phyloP scores from a whole-genome alignment of 2,329 filamentous ascomycete genomes.

The Fonsecaea erecta region DNA sequence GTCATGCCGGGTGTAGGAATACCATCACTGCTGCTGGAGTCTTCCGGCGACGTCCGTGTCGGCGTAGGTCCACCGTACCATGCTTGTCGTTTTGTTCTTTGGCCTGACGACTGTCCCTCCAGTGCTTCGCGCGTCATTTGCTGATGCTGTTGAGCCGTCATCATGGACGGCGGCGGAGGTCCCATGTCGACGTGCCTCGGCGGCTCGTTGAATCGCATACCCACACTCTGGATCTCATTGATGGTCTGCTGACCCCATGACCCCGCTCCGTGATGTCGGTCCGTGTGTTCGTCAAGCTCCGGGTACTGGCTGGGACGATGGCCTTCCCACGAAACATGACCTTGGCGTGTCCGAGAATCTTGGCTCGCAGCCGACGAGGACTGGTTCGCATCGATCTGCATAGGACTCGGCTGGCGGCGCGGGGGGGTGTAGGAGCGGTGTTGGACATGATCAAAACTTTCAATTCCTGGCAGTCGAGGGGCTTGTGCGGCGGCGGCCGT shows the following conservation, averaged over 20 bases:
- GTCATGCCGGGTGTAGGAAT: slow-evolving; percentile 54
- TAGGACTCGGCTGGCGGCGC: slow-evolving; percentile 71
- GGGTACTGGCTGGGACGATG: slow-evolving; percentile 44
- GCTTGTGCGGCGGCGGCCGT: slow-evolving; percentile 59
- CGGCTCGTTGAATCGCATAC: slow-evolving; percentile 15
- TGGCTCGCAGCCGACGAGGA: slow-evolving; percentile 42
- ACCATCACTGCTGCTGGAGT: slow-evolving; percentile 55
- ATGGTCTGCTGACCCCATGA: slow-evolving; percentile 53
- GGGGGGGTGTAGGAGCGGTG: slow-evolving; percentile 61
- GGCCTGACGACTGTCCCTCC: slow-evolving; percentile 22
- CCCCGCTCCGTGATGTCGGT: slow-evolving; percentile 47
- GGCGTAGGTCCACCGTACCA: slow-evolving; percentile 44
- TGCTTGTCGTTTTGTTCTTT: slow-evolving; percentile 41
- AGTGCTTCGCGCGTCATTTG: slow-evolving; percentile 34
- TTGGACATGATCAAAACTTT: slow-evolving; percentile 82
- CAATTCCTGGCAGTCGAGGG: slow-evolving; percentile 81
- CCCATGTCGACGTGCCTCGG: slow-evolving; percentile 27
- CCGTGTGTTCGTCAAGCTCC: slow-evolving; percentile 38
- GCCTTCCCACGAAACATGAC: slow-evolving; percentile 54
- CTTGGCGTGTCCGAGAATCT: slow-evolving; percentile 47
- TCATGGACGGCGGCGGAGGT: slow-evolving; percentile 27
- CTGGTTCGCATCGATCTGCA: slow-evolving; percentile 69
- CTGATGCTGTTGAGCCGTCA: slow-evolving; percentile 34
- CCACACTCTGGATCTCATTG: slow-evolving; percentile 45
- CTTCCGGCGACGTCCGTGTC: slow-evolving; percentile 52